A percentile compares a stretch with the other conserved stretches of the same genome.
phyloP scores from a whole-genome alignment of 345 rosid genomes.

The Euclidium syriacum region DNA sequence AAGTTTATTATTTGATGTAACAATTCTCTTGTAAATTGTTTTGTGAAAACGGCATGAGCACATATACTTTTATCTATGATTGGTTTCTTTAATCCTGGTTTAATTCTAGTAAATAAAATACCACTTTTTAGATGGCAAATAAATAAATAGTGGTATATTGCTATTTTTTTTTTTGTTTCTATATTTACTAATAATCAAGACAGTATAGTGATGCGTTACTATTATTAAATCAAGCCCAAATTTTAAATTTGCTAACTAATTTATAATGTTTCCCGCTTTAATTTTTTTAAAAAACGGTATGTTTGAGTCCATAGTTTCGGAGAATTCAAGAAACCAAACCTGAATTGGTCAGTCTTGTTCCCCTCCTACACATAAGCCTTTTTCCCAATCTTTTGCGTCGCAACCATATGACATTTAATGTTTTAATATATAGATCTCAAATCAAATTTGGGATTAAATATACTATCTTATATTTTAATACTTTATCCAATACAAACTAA shows the following conservation, averaged over 20 bases:
- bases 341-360: slow-evolving; percentile 8
- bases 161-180: too few relatives aligned
- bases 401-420: not conserved
- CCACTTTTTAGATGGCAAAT: too few relatives aligned
- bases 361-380: slow-evolving; percentile 13
- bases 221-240: too few relatives aligned
- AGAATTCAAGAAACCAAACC: slow-evolving; percentile 11
- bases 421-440: not conserved
- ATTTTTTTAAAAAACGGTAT: slow-evolving; percentile 1
- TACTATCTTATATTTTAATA: not conserved
- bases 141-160: too few relatives aligned
- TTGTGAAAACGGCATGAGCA: too few relatives aligned
- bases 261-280: not conserved
- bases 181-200: too few relatives aligned
- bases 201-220: too few relatives aligned
- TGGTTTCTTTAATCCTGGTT: too few relatives aligned
- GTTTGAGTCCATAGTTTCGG: slow-evolving; percentile 11
- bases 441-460: not conserved
- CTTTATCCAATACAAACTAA: not conserved
- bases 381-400: not conserved
- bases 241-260: not conserved
- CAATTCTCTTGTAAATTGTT: too few relatives aligned
- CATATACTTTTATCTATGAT: too few relatives aligned
- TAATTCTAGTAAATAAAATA: too few relatives aligned
- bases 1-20: too few relatives aligned